phyloP scores from a whole-genome alignment of 495 filamentous ascomycete genomes.

The Rhypophila decipiens region DNA sequence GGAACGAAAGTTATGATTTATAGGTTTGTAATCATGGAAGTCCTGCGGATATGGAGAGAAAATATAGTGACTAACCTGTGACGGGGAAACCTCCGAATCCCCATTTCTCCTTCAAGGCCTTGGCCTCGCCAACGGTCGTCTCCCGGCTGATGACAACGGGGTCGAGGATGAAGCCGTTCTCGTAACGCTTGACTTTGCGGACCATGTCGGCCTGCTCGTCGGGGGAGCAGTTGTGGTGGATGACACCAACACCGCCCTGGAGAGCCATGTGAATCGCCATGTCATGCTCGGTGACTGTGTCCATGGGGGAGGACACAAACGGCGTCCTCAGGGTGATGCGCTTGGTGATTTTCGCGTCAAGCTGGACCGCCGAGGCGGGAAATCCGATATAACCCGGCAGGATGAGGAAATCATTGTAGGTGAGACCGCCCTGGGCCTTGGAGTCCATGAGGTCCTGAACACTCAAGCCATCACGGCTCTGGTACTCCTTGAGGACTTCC shows the following conservation, averaged over 20 bases:
- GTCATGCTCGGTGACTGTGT: constrained; percentile 97
- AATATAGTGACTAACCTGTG: constrained; percentile 66
- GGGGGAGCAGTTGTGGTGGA: constrained; percentile 97
- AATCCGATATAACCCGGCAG: constrained; percentile 64
- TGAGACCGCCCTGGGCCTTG: constrained; percentile 80
- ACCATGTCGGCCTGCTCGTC: constrained; percentile 98
- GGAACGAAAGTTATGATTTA: constrained; percentile 99
- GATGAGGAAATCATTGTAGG: constrained; percentile 61
- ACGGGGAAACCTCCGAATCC: constrained; percentile 98
- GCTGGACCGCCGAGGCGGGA: constrained; percentile 78
- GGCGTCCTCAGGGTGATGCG: constrained; percentile 90
- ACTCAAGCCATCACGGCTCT: constrained; percentile 73
- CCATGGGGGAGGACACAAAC: constrained; percentile 96
- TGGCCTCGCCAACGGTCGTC: constrained; percentile 87
- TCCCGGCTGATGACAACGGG: constrained; percentile 84
- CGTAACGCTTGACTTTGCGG: constrained; percentile 95
- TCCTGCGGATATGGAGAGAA: constrained; percentile 11
- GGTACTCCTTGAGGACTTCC: constrained; percentile 71
- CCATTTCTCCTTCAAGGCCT: constrained; percentile 91
- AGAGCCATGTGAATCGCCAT: constrained; percentile 99
- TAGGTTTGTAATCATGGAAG: constrained; percentile 66
- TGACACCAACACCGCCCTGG: constrained; percentile 91
- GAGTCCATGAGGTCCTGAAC: constrained; percentile 79
- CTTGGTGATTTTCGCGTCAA: constrained; percentile 91
- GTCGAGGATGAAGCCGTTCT: constrained; percentile 98